Conservation (phyloP, 768 basidiomycete genomes). For the Rickenella mellea region DNA sequence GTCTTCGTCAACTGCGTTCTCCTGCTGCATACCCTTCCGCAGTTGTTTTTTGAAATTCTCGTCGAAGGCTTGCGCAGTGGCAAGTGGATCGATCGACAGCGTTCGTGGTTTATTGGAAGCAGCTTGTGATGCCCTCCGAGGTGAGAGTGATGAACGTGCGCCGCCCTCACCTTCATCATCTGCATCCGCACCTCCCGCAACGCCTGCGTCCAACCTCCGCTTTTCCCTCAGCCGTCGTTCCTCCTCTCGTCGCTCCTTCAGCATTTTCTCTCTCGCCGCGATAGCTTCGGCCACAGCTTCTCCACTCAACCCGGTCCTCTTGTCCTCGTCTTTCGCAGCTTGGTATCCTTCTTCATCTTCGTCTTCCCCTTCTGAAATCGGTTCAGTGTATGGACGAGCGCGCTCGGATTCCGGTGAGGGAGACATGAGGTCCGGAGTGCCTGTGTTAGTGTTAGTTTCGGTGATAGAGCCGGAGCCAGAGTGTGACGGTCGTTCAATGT, state of each 20-base stretch:
- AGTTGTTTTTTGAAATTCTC: slow-evolving; percentile 70
- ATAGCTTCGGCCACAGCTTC: slow-evolving; percentile 76
- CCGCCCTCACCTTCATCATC: slow-evolving; percentile 4
- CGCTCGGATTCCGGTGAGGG: slow-evolving; percentile 26
- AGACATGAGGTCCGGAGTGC: slow-evolving; percentile 34
- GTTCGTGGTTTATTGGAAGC: slow-evolving; percentile 15
- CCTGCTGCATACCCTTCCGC: slow-evolving; percentile 19
- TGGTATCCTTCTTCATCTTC: slow-evolving; percentile 64
- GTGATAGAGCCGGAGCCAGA: slow-evolving; percentile 36
- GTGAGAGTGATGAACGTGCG: too few species aligned
- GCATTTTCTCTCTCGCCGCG: slow-evolving; percentile 74
- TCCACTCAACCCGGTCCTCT: slow-evolving; percentile 65
- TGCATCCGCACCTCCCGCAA: neutral
- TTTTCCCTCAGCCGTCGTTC: slow-evolving; percentile 6
- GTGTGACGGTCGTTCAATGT: slow-evolving; percentile 61
- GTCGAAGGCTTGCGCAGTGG: slow-evolving; percentile 75
- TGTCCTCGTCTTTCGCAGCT: slow-evolving; percentile 74
- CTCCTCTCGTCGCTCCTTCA: slow-evolving; percentile 37
- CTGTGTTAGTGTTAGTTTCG: slow-evolving; percentile 15
- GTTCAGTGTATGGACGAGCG: slow-evolving; percentile 59
- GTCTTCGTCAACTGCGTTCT: slow-evolving; percentile 26
- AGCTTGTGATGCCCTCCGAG: slow-evolving; percentile 1
- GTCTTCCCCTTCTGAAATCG: slow-evolving; percentile 91
- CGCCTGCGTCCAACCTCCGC: slow-evolving; percentile 9
- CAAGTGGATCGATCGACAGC: slow-evolving; percentile 79